Evolutionary conservation across 2,329 filamentous ascomycete genomes (phyloP).

Genomic region (Penicillium brasilianum): DNA sequence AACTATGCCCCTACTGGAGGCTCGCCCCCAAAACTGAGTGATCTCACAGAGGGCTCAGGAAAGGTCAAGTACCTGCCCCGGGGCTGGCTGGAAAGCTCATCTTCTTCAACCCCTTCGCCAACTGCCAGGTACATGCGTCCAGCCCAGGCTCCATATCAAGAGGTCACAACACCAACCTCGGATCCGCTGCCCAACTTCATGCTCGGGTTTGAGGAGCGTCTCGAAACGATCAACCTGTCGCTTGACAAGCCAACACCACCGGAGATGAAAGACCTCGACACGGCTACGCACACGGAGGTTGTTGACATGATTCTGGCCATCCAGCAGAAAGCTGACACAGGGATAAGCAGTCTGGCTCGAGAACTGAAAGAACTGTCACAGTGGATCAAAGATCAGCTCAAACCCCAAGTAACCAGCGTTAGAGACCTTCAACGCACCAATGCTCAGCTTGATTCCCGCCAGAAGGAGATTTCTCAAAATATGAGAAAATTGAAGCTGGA

Average conservation of each 20-base stretch:
- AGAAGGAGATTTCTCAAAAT: constrained; percentile 16
- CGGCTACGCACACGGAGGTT: constrained; percentile 13
- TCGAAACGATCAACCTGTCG: constrained; percentile 9
- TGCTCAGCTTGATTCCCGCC: constrained; percentile 15
- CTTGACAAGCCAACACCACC: not conserved
- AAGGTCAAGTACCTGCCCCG: constrained; percentile 19
- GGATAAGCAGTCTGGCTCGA: constrained; percentile 8
- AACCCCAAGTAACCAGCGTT: constrained; percentile 10
- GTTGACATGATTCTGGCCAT: constrained; percentile 17
- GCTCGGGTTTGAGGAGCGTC: constrained; percentile 19
- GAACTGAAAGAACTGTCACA: constrained; percentile 19
- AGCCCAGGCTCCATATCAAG: not conserved
- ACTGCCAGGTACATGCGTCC: not conserved
- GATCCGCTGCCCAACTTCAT: constrained; percentile 1
- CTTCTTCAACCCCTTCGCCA: not conserved
- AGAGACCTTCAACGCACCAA: constrained; percentile 19
- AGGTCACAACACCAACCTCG: not conserved
- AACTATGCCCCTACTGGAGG: constrained; percentile 2
- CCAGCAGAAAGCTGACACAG: constrained; percentile 16
- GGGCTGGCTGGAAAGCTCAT: constrained; percentile 6
- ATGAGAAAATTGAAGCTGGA: constrained; percentile 22
- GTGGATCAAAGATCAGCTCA: constrained; percentile 22
- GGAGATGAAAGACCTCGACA: not conserved
- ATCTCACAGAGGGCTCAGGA: constrained; percentile 12
- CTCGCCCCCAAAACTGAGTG: constrained; percentile 6